These are phyloP conservation scores for Umbilicus rupestris DNA, from an alignment of 164 flowering plant species.

Conservation along the genomic window DNA sequence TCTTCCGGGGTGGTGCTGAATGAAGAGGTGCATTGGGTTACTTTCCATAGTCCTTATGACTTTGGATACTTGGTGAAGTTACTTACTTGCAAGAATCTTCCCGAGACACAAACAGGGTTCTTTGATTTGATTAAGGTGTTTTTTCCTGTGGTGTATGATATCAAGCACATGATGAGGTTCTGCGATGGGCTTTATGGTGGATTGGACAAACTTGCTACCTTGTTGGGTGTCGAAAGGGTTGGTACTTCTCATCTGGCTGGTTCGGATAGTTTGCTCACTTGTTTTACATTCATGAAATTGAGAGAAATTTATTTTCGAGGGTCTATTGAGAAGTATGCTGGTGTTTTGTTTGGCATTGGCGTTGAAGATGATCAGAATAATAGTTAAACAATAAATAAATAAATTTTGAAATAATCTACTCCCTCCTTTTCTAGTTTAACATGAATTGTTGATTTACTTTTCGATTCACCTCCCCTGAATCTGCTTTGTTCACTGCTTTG, in stretches of 20 bases:
- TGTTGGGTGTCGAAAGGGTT: conserved; percentile 48
- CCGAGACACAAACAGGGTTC: neutral
- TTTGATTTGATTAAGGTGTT: conserved; percentile 1
- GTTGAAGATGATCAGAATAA: conserved; percentile 27
- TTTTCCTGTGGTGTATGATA: neutral
- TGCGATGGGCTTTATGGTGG: conserved; percentile 63
- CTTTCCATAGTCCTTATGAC: conserved; percentile 5
- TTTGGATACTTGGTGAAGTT: conserved; percentile 3
- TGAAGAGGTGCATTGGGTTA: conserved; percentile 5
- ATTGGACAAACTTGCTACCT: conserved; percentile 54
- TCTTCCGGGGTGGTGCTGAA: conserved; percentile 6
- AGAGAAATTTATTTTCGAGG: conserved; percentile 49
- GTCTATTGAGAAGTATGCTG: conserved; percentile 45
- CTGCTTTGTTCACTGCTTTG: neutral
- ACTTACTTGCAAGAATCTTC: neutral
- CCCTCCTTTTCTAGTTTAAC: neutral
- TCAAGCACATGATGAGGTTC: conserved; percentile 32
- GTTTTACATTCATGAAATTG: conserved; percentile 50
- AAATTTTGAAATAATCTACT: neutral
- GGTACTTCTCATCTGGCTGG: conserved; percentile 64
- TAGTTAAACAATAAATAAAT: neutral
- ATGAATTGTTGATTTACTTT: neutral
- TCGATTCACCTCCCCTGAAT: neutral
- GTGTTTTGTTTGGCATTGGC: conserved; percentile 50
- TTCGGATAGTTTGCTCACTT: conserved; percentile 60